phyloP scores from a whole-genome alignment of 2,329 filamentous ascomycete genomes.

The Microdochium nivale region DNA sequence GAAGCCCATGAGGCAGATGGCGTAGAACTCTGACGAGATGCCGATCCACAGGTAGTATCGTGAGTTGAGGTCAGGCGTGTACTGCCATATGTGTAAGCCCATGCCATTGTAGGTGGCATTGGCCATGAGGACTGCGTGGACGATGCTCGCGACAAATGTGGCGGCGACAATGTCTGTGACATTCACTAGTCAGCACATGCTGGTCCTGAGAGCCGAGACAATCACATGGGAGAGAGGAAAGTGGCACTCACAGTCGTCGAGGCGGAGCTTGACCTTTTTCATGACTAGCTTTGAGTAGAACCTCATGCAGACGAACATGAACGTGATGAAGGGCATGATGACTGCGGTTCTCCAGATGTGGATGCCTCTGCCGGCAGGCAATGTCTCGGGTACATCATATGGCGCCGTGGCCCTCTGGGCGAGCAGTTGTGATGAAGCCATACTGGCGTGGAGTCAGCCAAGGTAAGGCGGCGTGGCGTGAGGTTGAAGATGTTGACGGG shows the following conservation, averaged over 20 bases:
- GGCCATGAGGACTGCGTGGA: conserved; percentile 16
- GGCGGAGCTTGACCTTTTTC: conserved; percentile 8
- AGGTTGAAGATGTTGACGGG: no score
- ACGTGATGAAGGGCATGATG: conserved; percentile 17
- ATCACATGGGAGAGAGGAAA: not conserved
- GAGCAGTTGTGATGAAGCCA: not conserved
- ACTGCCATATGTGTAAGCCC: conserved; percentile 21
- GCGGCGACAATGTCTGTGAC: conserved; percentile 14
- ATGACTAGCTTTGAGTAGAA: conserved; percentile 16
- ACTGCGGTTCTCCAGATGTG: conserved; percentile 17
- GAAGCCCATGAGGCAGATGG: conserved; percentile 17
- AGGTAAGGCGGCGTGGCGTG: no score
- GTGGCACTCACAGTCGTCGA: conserved; percentile 19
- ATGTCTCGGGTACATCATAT: not conserved
- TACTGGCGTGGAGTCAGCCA: not conserved
- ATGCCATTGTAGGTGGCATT: conserved; percentile 19
- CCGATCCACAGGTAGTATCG: conserved; percentile 21
- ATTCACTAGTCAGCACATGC: conserved; percentile 5
- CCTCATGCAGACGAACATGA: conserved; percentile 14
- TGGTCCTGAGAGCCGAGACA: not conserved
- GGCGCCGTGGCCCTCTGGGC: not conserved
- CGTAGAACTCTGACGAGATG: conserved; percentile 20
- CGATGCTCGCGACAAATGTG: conserved; percentile 16
- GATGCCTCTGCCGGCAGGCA: conserved; percentile 18
- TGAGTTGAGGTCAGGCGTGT: conserved; percentile 16